Conservation (phyloP, 106 monocot species). For the Dendrobium officinale region DNA sequence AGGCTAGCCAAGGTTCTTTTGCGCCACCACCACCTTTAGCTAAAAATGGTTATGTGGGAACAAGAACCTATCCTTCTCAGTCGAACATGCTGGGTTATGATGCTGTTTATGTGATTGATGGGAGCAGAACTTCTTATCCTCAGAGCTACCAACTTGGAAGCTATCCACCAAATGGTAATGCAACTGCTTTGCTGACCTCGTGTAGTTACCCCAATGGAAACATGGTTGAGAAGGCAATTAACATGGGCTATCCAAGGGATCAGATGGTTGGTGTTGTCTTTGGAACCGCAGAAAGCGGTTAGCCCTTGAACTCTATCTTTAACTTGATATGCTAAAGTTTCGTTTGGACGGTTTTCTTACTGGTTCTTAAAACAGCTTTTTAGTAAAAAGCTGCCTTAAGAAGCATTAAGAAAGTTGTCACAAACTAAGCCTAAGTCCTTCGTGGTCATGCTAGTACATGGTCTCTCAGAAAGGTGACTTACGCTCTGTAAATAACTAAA, state of each 20-base stretch:
- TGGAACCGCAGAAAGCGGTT: conserved; percentile 54
- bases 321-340: conserved; percentile 47
- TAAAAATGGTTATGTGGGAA: not conserved
- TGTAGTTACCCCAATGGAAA: conserved; percentile 52
- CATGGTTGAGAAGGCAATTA: conserved; percentile 66
- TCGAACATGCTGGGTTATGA: conserved; percentile 26
- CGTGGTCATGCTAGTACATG: no score
- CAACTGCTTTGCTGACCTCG: conserved; percentile 8
- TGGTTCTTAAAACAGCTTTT: no score
- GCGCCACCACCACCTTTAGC: not conserved
- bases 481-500: not conserved
- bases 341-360: no score
- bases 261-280: conserved; percentile 46
- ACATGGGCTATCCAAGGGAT: conserved; percentile 78
- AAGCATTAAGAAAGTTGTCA: no score
- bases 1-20: not conserved
- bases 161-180: conserved; percentile 21
- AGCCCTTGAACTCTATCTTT: conserved; percentile 60
- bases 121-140: not conserved
- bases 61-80: not conserved
- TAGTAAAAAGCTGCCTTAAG: no score
- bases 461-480: no score
- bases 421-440: not conserved
- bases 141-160: conserved; percentile 23
- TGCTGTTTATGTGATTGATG: conserved; percentile 28